A percentile compares a stretch with the other conserved stretches of the same genome.
Conservation (phyloP, 768 basidiomycete genomes). For the Boletus tylopilopsis region DNA sequence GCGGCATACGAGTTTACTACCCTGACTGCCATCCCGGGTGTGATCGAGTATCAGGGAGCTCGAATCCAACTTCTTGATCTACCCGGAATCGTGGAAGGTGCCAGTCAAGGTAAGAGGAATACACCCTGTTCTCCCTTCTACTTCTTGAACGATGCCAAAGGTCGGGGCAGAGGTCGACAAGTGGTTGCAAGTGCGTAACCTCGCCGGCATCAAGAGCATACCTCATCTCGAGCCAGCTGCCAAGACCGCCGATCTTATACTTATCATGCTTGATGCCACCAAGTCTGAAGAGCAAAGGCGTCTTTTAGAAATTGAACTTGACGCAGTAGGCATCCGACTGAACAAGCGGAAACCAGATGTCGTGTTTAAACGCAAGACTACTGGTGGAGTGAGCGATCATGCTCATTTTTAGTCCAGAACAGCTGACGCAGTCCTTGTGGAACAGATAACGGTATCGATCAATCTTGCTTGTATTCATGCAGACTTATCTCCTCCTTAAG, state of each 20-base stretch:
- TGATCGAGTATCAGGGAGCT: constrained; percentile 92
- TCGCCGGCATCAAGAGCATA: neutral
- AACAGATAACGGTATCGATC: constrained; percentile 64
- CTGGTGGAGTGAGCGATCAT: constrained; percentile 70
- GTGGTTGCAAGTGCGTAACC: constrained; percentile 76
- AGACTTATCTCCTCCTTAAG: constrained; percentile 27
- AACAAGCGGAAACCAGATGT: constrained; percentile 91
- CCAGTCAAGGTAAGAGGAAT: constrained; percentile 57
- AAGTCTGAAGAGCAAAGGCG: constrained; percentile 89
- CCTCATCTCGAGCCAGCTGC: constrained; percentile 45
- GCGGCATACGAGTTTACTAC: constrained; percentile 98
- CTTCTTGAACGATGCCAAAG: constrained; percentile 26
- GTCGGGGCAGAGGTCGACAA: constrained; percentile 90
- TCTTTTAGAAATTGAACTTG: constrained; percentile 88
- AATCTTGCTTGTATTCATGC: neutral
- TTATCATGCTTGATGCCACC: constrained; percentile 91
- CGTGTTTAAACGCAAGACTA: constrained; percentile 90
- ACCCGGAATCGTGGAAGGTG: constrained; percentile 94
- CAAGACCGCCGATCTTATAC: constrained; percentile 89
- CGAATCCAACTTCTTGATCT: constrained; percentile 93
- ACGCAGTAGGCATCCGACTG: constrained; percentile 93
- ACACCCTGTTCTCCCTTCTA: neutral
- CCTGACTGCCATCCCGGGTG: constrained; percentile 93
- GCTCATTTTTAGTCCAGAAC: neutral
- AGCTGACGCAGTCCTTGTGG: neutral